Base-by-base conservation (phyloP, 139 green algal species). In the Gonium pectorale region DNA sequence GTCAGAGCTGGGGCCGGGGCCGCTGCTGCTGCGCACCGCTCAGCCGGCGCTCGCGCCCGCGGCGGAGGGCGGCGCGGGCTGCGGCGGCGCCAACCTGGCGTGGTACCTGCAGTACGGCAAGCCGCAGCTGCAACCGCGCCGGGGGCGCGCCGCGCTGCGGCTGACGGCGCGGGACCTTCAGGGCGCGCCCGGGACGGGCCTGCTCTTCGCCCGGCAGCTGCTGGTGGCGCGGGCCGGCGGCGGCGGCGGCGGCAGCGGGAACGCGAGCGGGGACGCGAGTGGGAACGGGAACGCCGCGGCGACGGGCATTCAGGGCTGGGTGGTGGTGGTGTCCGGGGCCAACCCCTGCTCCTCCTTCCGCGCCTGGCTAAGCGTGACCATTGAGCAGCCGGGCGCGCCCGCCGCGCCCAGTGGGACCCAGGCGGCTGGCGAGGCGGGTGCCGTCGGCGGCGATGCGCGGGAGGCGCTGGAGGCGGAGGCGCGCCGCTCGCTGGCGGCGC, bases 321-420 rank as follows among this genome's bases (percentile, higher is more conserved):
- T 43, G 44, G 43, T 70, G 31, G 27, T 87, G 8, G 75, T 81
- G 7, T 85, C 86, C 4, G 86, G 86, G 1, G 74, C 66, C 17
- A 54, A 68, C 54, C 86, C 86, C 3, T 90, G 86, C 80, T 70
- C 43, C 35, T 44, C 79, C 9, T 90, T 88, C 64, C 40, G 86
- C 0, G 72, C 67, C 21, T 88, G 85, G 85, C 29, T 89, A 0
- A 82, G 59, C 41, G 75, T 82, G 29, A 52, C 19, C 3, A 29
- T 72, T 8, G 59, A 82, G 17, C 63, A 70, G 24, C 73, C 49
- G n/a, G 46, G 31, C 3, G 49, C 31, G 4, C 44, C 44, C 5
- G n/a, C 29, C 13, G 44, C n/a, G 8, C 49, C 31, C 22, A 33
- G 49, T 33, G 67, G 1, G 38, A 22, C 33, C 24, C 29, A 11